Percentiles rank a stretch among this genome's conserved stretches.
These are phyloP conservation scores for Wickerhamiella qilinensis DNA, from an alignment of 805 yeast genomes.

Conservation along the genomic window DNA sequence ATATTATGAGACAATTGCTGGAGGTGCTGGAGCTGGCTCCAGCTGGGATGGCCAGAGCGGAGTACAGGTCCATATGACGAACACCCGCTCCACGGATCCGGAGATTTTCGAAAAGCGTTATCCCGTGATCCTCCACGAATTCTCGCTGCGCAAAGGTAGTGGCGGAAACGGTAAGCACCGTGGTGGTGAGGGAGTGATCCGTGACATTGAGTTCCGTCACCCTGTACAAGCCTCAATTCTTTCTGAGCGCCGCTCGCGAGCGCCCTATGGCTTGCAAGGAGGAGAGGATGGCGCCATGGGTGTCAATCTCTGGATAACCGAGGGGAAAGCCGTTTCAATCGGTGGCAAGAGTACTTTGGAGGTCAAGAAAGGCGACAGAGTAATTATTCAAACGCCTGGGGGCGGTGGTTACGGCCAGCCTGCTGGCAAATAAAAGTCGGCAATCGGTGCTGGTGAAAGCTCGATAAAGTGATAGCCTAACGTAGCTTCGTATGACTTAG, in stretches of 20 bases:
- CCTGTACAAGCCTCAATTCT: conserved; percentile 64
- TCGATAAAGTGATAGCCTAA: no score
- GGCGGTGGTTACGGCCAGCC: conserved; percentile 62
- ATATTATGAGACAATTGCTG: conserved; percentile 87
- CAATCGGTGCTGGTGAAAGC: neutral
- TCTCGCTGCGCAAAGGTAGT: conserved; percentile 49
- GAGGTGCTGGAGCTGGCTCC: conserved; percentile 88
- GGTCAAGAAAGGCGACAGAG: conserved; percentile 44
- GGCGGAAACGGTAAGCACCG: conserved; percentile 62
- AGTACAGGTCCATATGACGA: conserved; percentile 91
- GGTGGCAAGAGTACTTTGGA: conserved; percentile 59
- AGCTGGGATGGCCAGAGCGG: conserved; percentile 77
- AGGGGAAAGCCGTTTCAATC: conserved; percentile 24
- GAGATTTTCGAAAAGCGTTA: conserved; percentile 80
- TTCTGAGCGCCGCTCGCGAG: conserved; percentile 69
- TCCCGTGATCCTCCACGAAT: conserved; percentile 64
- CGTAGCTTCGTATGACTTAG: no score
- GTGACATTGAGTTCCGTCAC: conserved; percentile 68
- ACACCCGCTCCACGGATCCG: conserved; percentile 82
- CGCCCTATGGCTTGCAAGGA: conserved; percentile 79
- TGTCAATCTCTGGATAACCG: conserved; percentile 29
- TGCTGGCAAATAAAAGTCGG: neutral
- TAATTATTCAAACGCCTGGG: conserved; percentile 63
- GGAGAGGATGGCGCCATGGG: conserved; percentile 71
- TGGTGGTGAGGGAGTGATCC: conserved; percentile 78